Conservation (phyloP, 2,329 filamentous ascomycete species). For the Cryphonectria parasitica region DNA sequence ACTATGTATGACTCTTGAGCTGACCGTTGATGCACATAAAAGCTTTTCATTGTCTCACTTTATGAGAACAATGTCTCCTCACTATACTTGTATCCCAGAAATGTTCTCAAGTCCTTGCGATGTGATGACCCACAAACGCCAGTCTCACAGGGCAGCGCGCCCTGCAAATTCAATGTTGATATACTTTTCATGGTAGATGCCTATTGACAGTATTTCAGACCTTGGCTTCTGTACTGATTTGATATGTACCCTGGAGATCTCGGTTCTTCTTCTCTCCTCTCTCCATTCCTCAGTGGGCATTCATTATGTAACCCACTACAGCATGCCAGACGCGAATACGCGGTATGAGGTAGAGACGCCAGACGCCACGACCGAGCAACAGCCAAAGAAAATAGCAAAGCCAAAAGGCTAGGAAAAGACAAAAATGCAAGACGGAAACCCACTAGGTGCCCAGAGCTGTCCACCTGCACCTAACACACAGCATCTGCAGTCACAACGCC, state of each 20-base stretch:
- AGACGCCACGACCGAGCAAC: neutral
- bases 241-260: slow-evolving; percentile 7
- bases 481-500: neutral
- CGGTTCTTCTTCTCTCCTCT: neutral
- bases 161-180: neutral
- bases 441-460: neutral
- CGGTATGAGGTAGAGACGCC: neutral
- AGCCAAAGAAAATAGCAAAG: neutral
- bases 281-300: neutral
- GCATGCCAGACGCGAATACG: neutral
- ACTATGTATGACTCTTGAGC: neutral
- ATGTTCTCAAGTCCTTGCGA: neutral
- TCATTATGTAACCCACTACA: neutral
- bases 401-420: neutral
- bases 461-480: neutral
- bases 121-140: neutral
- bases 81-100: no score
- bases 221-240: neutral
- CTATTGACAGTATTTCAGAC: neutral
- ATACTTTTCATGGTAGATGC: neutral
- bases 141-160: neutral
- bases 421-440: neutral
- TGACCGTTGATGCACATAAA: neutral
- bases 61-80: neutral
- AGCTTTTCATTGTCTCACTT: neutral